Evolutionary conservation across 306 rosid genomes (phyloP), one percentile per base, ranked within the genome.

Genomic region (Vachellia collinsii): DNA sequence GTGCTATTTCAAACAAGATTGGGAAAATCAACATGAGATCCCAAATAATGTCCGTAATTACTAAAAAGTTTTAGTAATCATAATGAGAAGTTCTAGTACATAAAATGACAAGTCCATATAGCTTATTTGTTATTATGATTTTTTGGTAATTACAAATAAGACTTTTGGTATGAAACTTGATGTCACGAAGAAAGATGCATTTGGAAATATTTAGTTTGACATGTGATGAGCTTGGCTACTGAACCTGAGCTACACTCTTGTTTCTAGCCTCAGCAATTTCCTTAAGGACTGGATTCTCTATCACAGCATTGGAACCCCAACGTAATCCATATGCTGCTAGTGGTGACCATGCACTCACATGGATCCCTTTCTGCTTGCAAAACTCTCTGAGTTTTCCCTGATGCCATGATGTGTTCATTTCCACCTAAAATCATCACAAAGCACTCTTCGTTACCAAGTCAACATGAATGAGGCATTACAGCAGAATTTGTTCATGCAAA

Each of bases 301-400:
- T 81, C 14, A 87, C 80, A 3, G 82, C 39, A 75, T 20, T 11
- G 50, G 86, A 36, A 59, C 85, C 86, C 79, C 67, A 83, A 3
- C 1, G 2, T 1, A 7, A 29, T 41, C 25, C 75, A 59, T 86
- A 72, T 53, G 85, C 81, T 73, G 83, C 89, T 14, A 86, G 59
- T 72, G 89, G 87, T 23, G 89, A 86, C 89, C 89, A 86, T 77
- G 89, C 89, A 77, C 89, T 80, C 72, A 83, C 85, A 73, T 83
- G 81, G 25, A 86, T 80, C 84, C 42, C 68, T 62, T 62, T 62
- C 9, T 62, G 68, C 42, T 62, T 62, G 68, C 68, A 62, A 29
- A 62, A 62, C n/a, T 62, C n/a, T 29, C 42, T 12, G 0, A 62
- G 41, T 29, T 62, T 62, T 7, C 41, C 68, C 10, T 62, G 68